Evolutionary conservation across 1,284 basidiomycete species (phyloP).

Genomic region (Trametes polyzona): DNA sequence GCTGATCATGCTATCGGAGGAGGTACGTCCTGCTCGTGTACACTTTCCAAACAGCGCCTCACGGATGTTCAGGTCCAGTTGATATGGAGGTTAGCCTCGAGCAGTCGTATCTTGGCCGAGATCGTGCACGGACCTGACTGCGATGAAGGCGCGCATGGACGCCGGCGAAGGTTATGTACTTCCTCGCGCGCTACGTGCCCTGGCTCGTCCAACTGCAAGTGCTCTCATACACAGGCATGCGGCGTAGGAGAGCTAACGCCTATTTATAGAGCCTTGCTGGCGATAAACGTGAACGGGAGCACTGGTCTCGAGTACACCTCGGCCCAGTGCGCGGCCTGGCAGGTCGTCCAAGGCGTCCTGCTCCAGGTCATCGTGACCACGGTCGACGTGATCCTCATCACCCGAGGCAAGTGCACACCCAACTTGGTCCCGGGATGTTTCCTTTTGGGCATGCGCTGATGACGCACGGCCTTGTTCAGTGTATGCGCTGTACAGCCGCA

Average conservation of each 20-base stretch:
- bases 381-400: conserved; percentile 32
- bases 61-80: conserved; percentile 9
- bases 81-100: conserved; percentile 20
- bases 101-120: too few relatives aligned
- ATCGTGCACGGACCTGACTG: background rate
- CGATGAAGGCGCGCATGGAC: conserved; percentile 26
- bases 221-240: background rate
- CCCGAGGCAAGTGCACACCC: conserved; percentile 18
- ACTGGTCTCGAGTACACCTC: conserved; percentile 28
- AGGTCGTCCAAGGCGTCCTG: conserved; percentile 28
- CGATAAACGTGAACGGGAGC: conserved; percentile 29
- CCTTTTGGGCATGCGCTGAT: background rate
- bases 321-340: conserved; percentile 28
- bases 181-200: conserved; percentile 30
- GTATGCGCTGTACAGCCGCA: conserved; percentile 28
- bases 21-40: conserved; percentile 8
- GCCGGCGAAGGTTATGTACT: conserved; percentile 29
- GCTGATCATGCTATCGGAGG: conserved; percentile 19
- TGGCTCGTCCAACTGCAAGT: conserved; percentile 31
- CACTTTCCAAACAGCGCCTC: background rate
- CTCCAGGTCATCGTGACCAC: conserved; percentile 31
- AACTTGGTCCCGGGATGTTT: background rate
- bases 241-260: background rate
- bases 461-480: conserved; percentile 13
- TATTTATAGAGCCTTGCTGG: conserved; percentile 25